Evolutionary conservation across 1,284 basidiomycete genomes (phyloP).

Genomic region (Sanghuangporus sanghuang): DNA sequence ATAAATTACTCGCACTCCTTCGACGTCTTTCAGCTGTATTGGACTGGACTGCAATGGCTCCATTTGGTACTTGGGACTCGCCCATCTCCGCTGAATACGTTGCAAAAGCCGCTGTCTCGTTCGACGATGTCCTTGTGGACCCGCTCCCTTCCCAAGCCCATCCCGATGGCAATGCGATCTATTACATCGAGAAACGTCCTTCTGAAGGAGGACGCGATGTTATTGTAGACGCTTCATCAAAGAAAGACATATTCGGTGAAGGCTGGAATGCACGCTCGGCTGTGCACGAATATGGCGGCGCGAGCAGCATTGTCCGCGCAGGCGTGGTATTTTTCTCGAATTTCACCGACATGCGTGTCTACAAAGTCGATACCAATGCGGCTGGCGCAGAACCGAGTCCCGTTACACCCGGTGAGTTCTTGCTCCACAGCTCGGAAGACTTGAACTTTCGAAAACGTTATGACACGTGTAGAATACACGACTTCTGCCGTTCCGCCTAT

Average conservation of each 20-base stretch:
- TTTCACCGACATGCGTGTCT: conserved; percentile 45
- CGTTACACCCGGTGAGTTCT: conserved; percentile 55
- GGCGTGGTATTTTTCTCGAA: conserved; percentile 54
- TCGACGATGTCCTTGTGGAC: conserved; percentile 52
- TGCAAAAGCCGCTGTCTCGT: conserved; percentile 33
- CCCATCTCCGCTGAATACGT: conserved; percentile 31
- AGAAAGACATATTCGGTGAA: conserved; percentile 44
- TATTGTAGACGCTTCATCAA: conserved; percentile 44
- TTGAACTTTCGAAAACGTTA: not conserved
- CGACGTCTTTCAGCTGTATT: not conserved
- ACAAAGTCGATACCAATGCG: conserved; percentile 27
- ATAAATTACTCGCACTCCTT: too few relatives aligned
- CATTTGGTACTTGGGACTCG: conserved; percentile 35
- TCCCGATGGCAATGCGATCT: conserved; percentile 30
- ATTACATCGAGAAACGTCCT: conserved; percentile 60
- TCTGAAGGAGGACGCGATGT: conserved; percentile 54
- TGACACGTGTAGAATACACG: not conserved
- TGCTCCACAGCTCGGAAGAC: not conserved
- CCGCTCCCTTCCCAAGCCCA: conserved; percentile 31
- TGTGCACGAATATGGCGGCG: conserved; percentile 59
- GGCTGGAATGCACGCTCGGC: conserved; percentile 52
- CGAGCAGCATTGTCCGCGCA: conserved; percentile 45
- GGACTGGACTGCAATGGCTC: conserved; percentile 20
- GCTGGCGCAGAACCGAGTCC: conserved; percentile 39
- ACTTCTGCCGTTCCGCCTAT: not conserved